phyloP scores from a whole-genome alignment of 2,329 filamentous ascomycete species.

The Xylariaceae sp. region DNA sequence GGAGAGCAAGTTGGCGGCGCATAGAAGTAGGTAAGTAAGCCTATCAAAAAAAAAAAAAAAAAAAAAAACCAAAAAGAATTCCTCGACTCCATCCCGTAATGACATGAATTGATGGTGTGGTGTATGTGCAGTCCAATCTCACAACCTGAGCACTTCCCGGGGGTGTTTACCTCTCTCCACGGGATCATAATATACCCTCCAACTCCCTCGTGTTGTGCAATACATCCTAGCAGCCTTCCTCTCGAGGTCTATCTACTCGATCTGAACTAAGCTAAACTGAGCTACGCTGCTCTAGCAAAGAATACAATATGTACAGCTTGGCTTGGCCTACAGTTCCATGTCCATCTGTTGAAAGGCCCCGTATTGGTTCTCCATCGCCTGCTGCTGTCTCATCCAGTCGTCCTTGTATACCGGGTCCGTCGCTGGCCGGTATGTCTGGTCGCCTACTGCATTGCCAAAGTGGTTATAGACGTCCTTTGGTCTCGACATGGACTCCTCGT shows the following conservation, averaged over 20 bases:
- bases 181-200: background rate
- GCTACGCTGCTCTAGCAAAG: slow-evolving; percentile 6
- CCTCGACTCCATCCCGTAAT: slow-evolving; percentile 19
- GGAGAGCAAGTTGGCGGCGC: slow-evolving; percentile 11
- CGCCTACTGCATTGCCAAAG: slow-evolving; percentile 45
- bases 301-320: slow-evolving; percentile 14
- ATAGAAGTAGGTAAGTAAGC: background rate
- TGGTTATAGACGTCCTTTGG: slow-evolving; percentile 48
- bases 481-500: slow-evolving; percentile 36
- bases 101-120: slow-evolving; percentile 17
- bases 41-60: slow-evolving; percentile 12
- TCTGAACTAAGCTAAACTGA: slow-evolving; percentile 14
- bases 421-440: slow-evolving; percentile 53
- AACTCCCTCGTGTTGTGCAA: background rate
- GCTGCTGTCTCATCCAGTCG: slow-evolving; percentile 51
- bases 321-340: slow-evolving; percentile 32
- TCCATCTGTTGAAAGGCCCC: slow-evolving; percentile 59
- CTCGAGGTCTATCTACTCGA: slow-evolving; percentile 12
- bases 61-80: no score
- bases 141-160: background rate
- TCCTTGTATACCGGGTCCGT: slow-evolving; percentile 70
- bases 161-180: background rate
- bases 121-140: slow-evolving; percentile 24
- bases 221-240: background rate
- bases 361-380: slow-evolving; percentile 70